Percentiles rank a stretch among this genome's conserved stretches.
These are phyloP conservation scores for Monosporascus sp. DNA, from an alignment of 2,329 filamentous ascomycete genomes.

Conservation along the genomic window DNA sequence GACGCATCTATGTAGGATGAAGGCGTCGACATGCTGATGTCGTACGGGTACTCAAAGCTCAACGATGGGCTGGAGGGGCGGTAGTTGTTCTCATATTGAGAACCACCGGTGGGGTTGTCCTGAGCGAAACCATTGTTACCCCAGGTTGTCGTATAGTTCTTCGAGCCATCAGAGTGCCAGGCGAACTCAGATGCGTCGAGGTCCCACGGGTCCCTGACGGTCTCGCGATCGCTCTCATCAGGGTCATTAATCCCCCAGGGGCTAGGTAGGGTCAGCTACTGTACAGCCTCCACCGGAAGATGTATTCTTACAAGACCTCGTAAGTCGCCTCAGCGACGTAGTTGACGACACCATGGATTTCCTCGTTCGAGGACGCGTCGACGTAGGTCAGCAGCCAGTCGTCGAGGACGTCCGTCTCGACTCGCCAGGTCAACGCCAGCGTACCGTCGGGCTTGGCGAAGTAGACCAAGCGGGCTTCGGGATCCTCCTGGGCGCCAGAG, in stretches of 20 bases:
- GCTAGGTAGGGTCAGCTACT: slow-evolving; percentile 18
- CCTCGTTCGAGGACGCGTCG: slow-evolving; percentile 40
- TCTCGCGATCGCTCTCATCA: slow-evolving; percentile 37
- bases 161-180: slow-evolving; percentile 45
- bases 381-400: slow-evolving; percentile 58
- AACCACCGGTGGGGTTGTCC: slow-evolving; percentile 41
- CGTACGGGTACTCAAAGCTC: slow-evolving; percentile 44
- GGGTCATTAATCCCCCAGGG: slow-evolving; percentile 53
- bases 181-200: slow-evolving; percentile 42
- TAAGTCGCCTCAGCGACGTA: slow-evolving; percentile 52
- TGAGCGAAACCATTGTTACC: slow-evolving; percentile 58
- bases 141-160: slow-evolving; percentile 45
- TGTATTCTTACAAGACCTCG: slow-evolving; percentile 42
- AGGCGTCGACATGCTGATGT: slow-evolving; percentile 27
- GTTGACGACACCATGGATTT: slow-evolving; percentile 50
- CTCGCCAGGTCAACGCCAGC: slow-evolving; percentile 49
- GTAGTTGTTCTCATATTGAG: slow-evolving; percentile 42
- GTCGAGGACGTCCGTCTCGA: slow-evolving; percentile 51
- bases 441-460: slow-evolving; percentile 41
- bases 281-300: neutral
- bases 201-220: slow-evolving; percentile 45
- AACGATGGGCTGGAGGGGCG: slow-evolving; percentile 38
- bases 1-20: slow-evolving; percentile 47
- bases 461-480: slow-evolving; percentile 52
- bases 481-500: slow-evolving; percentile 44